Conservation (phyloP, 106 monocot genomes). For the Dendrobium huoshanense region DNA sequence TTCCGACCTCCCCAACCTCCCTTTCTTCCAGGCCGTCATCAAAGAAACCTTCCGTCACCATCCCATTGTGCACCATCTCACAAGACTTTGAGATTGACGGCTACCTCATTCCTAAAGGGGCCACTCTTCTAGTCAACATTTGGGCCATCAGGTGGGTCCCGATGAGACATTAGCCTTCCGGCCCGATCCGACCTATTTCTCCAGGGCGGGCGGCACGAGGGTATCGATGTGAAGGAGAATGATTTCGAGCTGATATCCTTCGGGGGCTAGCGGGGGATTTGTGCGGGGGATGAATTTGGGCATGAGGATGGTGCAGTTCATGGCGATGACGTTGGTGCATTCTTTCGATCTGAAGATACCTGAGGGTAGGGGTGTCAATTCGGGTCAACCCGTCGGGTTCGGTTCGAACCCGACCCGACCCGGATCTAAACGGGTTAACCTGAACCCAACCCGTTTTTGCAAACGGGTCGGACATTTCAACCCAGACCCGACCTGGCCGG, state of each 20-base stretch:
- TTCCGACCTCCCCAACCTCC: constrained; percentile 24
- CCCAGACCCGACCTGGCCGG: no score
- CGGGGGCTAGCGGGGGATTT: constrained; percentile 21
- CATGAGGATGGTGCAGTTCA: constrained; percentile 14
- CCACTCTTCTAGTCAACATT: constrained; percentile 18
- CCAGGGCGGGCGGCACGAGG: constrained; percentile 7
- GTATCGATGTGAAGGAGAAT: constrained; percentile 16
- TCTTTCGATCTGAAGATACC: no score
- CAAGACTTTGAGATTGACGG: constrained; percentile 14
- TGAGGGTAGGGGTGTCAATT: no score
- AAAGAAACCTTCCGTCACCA: constrained; percentile 27
- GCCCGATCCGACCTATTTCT: constrained; percentile 21
- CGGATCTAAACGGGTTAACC: no score
- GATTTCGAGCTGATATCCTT: constrained; percentile 30
- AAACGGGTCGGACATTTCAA: no score
- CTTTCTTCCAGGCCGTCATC: constrained; percentile 21
- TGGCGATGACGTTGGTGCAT: constrained; percentile 16
- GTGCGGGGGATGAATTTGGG: constrained; percentile 23
- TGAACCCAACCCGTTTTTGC: no score
- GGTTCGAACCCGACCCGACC: no score
- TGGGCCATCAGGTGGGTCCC: constrained; percentile 28
- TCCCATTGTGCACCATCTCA: constrained; percentile 10
- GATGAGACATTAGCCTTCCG: constrained; percentile 20
- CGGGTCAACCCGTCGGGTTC: no score
- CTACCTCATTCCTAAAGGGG: constrained; percentile 17